phyloP scores from a whole-genome alignment of 768 basidiomycete genomes.

The Leucocoprinus sp. region DNA sequence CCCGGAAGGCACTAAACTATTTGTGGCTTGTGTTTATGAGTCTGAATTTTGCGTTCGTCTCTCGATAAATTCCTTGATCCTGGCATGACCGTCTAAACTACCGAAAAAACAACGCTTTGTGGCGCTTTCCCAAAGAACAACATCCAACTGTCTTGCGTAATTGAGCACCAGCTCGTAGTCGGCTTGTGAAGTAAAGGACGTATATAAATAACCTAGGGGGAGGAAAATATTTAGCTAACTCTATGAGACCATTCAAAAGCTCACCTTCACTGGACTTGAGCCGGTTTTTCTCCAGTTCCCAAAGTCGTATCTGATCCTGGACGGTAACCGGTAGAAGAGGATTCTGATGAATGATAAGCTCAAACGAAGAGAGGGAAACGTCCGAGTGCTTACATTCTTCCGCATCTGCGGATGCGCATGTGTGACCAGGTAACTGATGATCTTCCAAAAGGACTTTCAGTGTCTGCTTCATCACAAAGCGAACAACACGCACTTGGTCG shows the following conservation, averaged over 20 bases:
- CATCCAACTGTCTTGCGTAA: constrained; percentile 76
- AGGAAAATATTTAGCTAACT: constrained; percentile 16
- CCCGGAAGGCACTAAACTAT: neutral
- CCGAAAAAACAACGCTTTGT: constrained; percentile 77
- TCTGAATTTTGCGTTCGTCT: constrained; percentile 33
- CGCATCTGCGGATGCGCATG: constrained; percentile 99
- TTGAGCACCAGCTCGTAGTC: constrained; percentile 84
- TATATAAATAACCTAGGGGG: constrained; percentile 76
- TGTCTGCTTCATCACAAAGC: neutral
- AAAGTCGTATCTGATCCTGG: constrained; percentile 94
- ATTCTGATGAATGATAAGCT: constrained; percentile 43
- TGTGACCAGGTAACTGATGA: constrained; percentile 88
- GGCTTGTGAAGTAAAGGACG: constrained; percentile 74
- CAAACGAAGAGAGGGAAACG: constrained; percentile 15
- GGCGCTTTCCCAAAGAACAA: constrained; percentile 78
- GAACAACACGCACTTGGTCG: constrained; percentile 61
- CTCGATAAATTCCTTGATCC: constrained; percentile 76
- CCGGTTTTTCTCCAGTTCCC: constrained; percentile 94
- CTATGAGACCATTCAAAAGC: constrained; percentile 18
- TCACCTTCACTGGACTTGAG: constrained; percentile 82
- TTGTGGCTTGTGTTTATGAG: neutral
- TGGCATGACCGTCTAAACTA: constrained; percentile 66
- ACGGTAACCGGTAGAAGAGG: constrained; percentile 94
- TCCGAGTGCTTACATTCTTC: constrained; percentile 53
- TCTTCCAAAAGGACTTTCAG: constrained; percentile 38